Evolutionary conservation across 495 filamentous ascomycete genomes (phyloP), one percentile per base, ranked within the genome.

Genomic region (Penicillium turbatum): DNA sequence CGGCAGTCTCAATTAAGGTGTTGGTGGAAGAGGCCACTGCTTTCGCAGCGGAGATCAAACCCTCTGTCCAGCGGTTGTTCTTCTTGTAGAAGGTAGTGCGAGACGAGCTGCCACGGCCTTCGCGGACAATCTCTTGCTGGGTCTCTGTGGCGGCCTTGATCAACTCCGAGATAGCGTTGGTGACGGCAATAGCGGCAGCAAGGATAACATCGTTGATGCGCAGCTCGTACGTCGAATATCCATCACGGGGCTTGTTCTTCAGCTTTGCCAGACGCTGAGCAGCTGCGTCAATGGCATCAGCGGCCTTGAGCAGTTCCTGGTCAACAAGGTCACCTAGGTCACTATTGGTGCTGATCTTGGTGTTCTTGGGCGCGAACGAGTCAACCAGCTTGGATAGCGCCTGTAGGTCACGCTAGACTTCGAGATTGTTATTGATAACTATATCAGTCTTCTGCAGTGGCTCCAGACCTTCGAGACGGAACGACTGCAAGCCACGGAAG

Each of bases 21-120:
- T 96, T 97, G 38, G 95, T 97, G 0, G 88, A 92, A 3, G 76
- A 67, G 11, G 93, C 93, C 6, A 98, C 95, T 1, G 93, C 93
- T 74, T 97, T 97, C 45, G 93, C 93, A 5, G 93, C 93, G 31
- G 89, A 95, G 68, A 98, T 96, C 40, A 98, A 80, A 42, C 93
- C 93, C 66, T 98, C 95, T 0, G 93, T 97, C 93, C 93, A 98
- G 36, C 93, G 85, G 61, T 89, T 89, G 79, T 97, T 95, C 76
- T 96, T 96, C 81, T 98, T 98, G 84, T 98, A 98, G 78, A 97
- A 98, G 32, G 90, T 89, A n/a, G 92, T 92, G 21, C 83, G 80
- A 35, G 90, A 93, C 34, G 89, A 88, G 49, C 83, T 87, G 48
- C 93, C 93, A 11, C 89, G 86, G 13, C 93, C 93, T 64, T 96